Evolutionary conservation across 1,284 basidiomycete genomes (phyloP), one percentile per base, ranked within the genome.

Genomic region (Ganoderma lingzhi): DNA sequence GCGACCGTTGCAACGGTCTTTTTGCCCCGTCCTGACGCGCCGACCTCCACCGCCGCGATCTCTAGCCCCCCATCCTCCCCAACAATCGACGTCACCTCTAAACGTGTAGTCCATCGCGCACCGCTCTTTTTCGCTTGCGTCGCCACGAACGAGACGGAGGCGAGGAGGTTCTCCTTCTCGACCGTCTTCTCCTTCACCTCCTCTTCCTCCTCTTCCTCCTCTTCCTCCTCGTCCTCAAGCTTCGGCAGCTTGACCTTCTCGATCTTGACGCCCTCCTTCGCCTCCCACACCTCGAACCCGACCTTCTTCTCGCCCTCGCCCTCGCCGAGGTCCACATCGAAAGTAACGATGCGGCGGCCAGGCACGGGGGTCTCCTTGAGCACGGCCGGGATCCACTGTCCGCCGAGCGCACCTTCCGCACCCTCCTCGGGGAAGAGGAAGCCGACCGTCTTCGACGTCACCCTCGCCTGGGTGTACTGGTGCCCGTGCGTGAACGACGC

Each of bases 241-340:
- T 84, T 85, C 1, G 84, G 82, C 1, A 83, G 84, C 64, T 86
- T 85, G 32, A 89, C 83, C 75, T 88, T 90, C 73, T 96, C 93
- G 28, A 95, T 83, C 76, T 93, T 91, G 77, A 98, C 87, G 15
- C 88, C 88, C 76, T 96, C 92, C 72, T 90, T 89, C 59, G 93
- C 94, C 81, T 99, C 95, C 91, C 94, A 96, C 55, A 99, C 82
- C 80, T 97, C 95, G 71, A 97, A 86, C 17, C 88, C 90, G 61
- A 96, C 82, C 69, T 82, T 83, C 73, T 84, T 85, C 64, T 78
- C 77, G 6, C 79, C 85, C 65, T 81, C 83, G 56, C 80, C 80
- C 45, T 85, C 86, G n/a, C 86, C 84, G 6, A 90, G 80, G 44
- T 87, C 85, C 35, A 93, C 89, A n/a, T 92, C 89, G 74, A 98